These are phyloP conservation scores for Pyrenopolyporus hunteri DNA, from an alignment of 495 filamentous ascomycete species.

Conservation along the genomic window DNA sequence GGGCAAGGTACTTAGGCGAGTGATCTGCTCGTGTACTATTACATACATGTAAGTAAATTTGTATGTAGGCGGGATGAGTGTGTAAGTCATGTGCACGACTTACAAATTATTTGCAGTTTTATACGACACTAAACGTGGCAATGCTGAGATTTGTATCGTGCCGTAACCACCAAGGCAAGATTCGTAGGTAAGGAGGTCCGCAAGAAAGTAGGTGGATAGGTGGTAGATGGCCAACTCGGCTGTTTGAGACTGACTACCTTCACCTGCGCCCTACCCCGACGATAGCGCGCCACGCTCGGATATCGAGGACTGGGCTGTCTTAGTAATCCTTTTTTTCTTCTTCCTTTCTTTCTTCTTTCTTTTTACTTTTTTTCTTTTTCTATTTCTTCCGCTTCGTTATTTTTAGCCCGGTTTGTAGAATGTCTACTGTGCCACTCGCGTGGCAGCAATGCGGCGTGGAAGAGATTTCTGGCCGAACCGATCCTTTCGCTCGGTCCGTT, in stretches of 20 bases:
- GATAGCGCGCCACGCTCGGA: no score
- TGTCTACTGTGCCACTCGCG: conserved; percentile 31
- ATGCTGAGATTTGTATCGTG: conserved; percentile 10
- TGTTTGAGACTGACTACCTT: no score
- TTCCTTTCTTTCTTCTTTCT: no score
- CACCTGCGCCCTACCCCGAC: no score
- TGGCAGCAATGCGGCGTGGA: conserved; percentile 22
- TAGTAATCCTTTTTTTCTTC: no score
- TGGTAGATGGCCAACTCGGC: no score
- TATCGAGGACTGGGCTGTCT: no score
- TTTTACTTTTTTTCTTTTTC: neutral
- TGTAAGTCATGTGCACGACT: conserved; percentile 11
- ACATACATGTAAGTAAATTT: conserved; percentile 9
- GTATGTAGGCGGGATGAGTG: neutral
- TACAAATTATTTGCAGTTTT: conserved; percentile 11
- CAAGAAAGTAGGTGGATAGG: no score
- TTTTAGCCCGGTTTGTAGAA: conserved; percentile 17
- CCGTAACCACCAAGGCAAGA: no score
- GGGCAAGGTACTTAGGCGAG: no score
- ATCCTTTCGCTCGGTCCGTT: conserved; percentile 36
- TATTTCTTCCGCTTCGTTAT: conserved; percentile 14
- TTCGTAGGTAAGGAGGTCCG: no score
- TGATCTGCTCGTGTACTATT: no score
- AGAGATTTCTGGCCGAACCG: conserved; percentile 32
- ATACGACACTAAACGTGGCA: conserved; percentile 10